Conservation (phyloP, 179 eudicot genomes). For the Nepenthes alata region DNA sequence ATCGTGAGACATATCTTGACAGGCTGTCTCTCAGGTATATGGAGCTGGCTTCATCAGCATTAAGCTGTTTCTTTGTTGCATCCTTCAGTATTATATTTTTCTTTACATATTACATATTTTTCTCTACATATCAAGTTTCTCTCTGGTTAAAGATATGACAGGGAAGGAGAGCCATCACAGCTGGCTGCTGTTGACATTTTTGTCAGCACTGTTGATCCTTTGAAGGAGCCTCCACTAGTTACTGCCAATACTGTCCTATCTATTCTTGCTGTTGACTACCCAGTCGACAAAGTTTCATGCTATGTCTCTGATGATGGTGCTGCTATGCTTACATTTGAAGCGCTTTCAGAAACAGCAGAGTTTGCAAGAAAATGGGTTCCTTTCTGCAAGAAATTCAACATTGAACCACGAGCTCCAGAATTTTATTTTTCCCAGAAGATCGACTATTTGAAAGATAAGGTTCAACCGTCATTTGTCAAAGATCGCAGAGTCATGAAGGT, state of each 20-base stretch:
- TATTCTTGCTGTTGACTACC: constrained; percentile 54
- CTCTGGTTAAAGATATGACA: constrained; percentile 28
- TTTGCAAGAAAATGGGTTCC: constrained; percentile 57
- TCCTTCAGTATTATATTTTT: neutral
- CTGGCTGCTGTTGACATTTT: constrained; percentile 46
- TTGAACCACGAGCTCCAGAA: constrained; percentile 60
- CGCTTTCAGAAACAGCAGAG: constrained; percentile 51
- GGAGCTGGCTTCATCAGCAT: neutral
- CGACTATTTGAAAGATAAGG: constrained; percentile 44
- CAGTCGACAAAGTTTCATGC: constrained; percentile 53
- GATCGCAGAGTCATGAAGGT: constrained; percentile 60
- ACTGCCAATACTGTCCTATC: constrained; percentile 55
- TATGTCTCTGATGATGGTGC: constrained; percentile 64
- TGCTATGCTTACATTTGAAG: constrained; percentile 50
- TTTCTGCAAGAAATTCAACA: constrained; percentile 32
- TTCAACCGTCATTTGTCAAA: constrained; percentile 41
- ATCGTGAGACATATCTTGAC: constrained; percentile 43
- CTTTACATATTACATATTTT: neutral
- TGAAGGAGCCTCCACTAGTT: constrained; percentile 53
- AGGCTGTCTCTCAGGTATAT: constrained; percentile 37
- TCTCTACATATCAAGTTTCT: neutral
- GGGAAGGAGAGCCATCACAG: constrained; percentile 50
- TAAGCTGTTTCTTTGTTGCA: neutral
- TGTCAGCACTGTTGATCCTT: constrained; percentile 56
- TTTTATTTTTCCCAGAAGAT: constrained; percentile 42